Conservation (phyloP, 1,284 basidiomycete genomes). For the Omphalotus olearius region DNA sequence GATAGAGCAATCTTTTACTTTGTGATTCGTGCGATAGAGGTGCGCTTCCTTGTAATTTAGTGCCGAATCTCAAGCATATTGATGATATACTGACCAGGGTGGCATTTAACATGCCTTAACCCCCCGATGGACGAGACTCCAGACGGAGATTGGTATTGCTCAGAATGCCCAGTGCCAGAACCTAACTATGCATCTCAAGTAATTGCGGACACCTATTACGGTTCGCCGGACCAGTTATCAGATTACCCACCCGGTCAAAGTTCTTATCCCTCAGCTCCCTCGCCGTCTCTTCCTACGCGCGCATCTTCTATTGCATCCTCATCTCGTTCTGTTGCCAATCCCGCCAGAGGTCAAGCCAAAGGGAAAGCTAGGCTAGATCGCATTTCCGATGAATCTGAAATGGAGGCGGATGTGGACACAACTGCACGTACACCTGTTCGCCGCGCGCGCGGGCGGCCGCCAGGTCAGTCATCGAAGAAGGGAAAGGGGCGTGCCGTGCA, state of each 20-base stretch:
- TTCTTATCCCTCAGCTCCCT: constrained; percentile 10
- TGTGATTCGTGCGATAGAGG: constrained; percentile 96
- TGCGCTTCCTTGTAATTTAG: constrained; percentile 22
- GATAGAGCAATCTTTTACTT: constrained; percentile 79
- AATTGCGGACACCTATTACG: constrained; percentile 3
- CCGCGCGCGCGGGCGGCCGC: constrained; percentile 17
- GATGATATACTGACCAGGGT: constrained; percentile 45
- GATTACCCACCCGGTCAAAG: not conserved
- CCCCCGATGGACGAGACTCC: constrained; percentile 73
- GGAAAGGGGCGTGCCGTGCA: constrained; percentile 14
- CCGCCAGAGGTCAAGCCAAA: constrained; percentile 4
- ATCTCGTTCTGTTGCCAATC: constrained; percentile 34
- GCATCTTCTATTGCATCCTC: constrained; percentile 48
- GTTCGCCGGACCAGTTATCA: constrained; percentile 5
- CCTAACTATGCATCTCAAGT: constrained; percentile 17
- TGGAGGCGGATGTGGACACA: constrained; percentile 24
- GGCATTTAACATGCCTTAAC: constrained; percentile 86
- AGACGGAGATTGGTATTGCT: constrained; percentile 75
- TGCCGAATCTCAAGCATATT: constrained; percentile 4
- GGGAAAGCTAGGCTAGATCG: not conserved
- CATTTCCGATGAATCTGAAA: constrained; percentile 12
- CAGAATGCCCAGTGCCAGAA: constrained; percentile 44
- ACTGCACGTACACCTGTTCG: constrained; percentile 18
- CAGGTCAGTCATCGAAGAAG: constrained; percentile 24
- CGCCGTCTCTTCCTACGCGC: constrained; percentile 18